Evolutionary conservation across 371 early-diverging fungal species (phyloP).

Genomic region (Vairimorpha necatrix): DNA sequence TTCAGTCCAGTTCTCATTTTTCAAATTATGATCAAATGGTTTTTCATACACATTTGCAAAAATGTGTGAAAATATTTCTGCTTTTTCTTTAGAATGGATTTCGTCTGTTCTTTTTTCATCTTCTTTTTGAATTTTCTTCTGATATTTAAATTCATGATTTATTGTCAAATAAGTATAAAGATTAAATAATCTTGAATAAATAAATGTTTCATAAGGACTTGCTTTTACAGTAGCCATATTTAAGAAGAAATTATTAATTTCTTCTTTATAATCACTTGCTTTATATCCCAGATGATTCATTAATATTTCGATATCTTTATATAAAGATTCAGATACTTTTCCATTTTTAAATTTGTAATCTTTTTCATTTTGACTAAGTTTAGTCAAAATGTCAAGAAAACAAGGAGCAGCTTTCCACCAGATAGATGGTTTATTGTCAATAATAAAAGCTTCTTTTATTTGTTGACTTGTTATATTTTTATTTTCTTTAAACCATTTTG

Average conservation of each 20-base stretch:
- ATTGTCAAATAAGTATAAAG: constrained; percentile 4
- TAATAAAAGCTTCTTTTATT: not conserved
- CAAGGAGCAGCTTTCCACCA: not conserved
- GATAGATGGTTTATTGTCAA: not conserved
- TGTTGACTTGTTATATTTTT: not conserved
- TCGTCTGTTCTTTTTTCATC: not conserved
- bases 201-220: not conserved
- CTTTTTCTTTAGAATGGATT: not conserved
- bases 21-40: not conserved
- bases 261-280: not conserved
- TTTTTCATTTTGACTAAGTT: not conserved
- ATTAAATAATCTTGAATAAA: constrained; percentile 21
- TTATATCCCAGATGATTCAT: not conserved
- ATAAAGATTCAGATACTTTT: not conserved
- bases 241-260: constrained; percentile 2
- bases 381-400: constrained; percentile 1
- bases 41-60: constrained; percentile 11
- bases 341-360: constrained; percentile 2
- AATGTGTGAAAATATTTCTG: not conserved
- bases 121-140: not conserved
- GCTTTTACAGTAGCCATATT: not conserved
- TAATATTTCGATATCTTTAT: not conserved
- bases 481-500: not conserved
- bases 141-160: constrained; percentile 5
- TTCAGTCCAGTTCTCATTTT: not conserved